Evolutionary conservation across 148 eudicot genomes (phyloP), one percentile per base, ranked within the genome.

Genomic region (Fagopyrum homotropicum): DNA sequence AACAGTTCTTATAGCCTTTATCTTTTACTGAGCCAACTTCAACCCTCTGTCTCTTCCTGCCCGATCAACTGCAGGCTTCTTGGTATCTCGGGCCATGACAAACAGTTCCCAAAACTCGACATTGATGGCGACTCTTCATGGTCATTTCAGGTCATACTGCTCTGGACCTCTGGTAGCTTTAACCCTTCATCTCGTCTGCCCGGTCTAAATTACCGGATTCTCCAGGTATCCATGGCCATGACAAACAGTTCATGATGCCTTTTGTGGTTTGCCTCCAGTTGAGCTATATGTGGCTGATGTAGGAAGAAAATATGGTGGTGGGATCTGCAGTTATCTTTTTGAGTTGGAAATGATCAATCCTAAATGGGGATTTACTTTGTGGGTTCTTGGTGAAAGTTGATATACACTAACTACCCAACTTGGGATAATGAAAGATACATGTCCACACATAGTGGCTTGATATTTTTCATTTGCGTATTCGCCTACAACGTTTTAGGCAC

Each of bases 371-470:
- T 63, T 63, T 63, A 12, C 16, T 15, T 22, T 59, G 64, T 59
- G 64, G 64, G 64, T 59, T 19, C 22, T 7, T 59, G 9, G 9
- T 54, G 59, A 54, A 54, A 54, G 59, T 54, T 54, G 19, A 54
- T 54, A 14, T 14, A 14, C 59, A 54, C 59, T 54, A 54, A 14
- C 59, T 16, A 54, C 59, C 59, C 59, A 54, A 54, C 17, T 19
- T 59, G 64, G 52, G 64, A 59, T 59, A 19, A 2, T 29, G 10
- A 59, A 57, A 59, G 64, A 59, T 35, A 40, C 46, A 66, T 40
- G 46, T 66, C 70, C 47, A 66, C 71, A 66, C 71, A 66, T 15
- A 66, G 47, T 66, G 71, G 3, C 47, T 66, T 12, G 17, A 35
- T 66, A 40, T 66, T 66, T 63, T 43, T 15, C 17, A 66, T 40